A percentile compares a stretch with the other conserved stretches of the same genome.
phyloP scores from a whole-genome alignment of 179 eudicot species.

The Camellia oleifera region DNA sequence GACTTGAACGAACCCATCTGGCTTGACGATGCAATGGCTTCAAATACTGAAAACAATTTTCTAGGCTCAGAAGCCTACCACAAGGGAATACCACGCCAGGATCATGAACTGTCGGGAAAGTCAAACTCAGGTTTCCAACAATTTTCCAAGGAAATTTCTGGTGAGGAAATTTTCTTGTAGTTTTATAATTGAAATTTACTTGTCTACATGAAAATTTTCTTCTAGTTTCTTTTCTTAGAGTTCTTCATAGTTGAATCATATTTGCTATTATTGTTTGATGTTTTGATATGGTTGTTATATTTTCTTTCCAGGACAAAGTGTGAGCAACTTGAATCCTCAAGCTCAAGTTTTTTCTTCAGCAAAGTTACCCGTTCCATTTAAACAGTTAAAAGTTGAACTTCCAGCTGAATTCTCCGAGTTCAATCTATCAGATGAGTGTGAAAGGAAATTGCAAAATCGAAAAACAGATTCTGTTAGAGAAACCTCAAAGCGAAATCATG shows the following conservation, averaged over 20 bases:
- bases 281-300: too few relatives aligned
- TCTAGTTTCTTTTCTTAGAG: neutral
- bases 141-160: neutral
- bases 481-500: neutral
- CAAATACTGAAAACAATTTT: conserved; percentile 7
- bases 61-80: neutral
- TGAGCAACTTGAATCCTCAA: neutral
- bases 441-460: neutral
- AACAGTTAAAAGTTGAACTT: conserved; percentile 6
- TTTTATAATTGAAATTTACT: neutral
- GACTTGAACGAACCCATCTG: conserved; percentile 32
- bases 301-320: neutral
- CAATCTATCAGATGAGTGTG: neutral
- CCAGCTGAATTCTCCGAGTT: neutral
- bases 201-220: neutral
- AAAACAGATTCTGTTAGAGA: neutral
- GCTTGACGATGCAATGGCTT: conserved; percentile 15
- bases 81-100: neutral
- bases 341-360: conserved; percentile 5
- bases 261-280: neutral
- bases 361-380: neutral
- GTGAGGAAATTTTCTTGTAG: neutral
- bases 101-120: neutral
- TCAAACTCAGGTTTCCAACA: neutral
- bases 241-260: neutral